Conservation (phyloP, 164 flowering plant genomes). For the Dillenia suffruticosa region DNA sequence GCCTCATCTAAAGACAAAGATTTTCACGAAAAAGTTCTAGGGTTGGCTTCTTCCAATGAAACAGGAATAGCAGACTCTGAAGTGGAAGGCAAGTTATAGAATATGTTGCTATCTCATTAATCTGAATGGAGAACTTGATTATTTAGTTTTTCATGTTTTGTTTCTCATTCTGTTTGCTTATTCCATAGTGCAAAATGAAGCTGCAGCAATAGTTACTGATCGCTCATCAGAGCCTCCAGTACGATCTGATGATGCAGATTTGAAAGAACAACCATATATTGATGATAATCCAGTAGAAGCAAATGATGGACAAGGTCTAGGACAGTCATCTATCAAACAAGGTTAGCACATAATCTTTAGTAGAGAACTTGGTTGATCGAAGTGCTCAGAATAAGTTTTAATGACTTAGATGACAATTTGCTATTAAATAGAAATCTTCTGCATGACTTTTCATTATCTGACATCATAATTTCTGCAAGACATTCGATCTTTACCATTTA, state of each 20-base stretch:
- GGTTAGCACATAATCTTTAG: constrained; percentile 20
- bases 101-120: constrained; percentile 18
- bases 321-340: constrained; percentile 11
- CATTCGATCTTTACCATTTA: too few species aligned
- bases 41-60: constrained; percentile 17
- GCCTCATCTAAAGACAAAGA: constrained; percentile 13
- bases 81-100: constrained; percentile 7
- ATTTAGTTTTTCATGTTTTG: not conserved
- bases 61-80: constrained; percentile 11
- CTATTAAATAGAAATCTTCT: too few species aligned
- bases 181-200: constrained; percentile 16
- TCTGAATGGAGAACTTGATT: not conserved
- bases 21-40: constrained; percentile 15
- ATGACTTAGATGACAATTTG: too few species aligned
- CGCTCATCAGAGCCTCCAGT: constrained; percentile 8
- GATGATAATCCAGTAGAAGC: constrained; percentile 7
- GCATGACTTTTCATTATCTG: too few species aligned
- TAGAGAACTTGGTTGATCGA: too few species aligned
- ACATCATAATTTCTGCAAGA: too few species aligned
- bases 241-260: constrained; percentile 8
- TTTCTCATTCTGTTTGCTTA: not conserved
- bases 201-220: constrained; percentile 6
- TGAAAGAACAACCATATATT: not conserved
- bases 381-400: too few species aligned
- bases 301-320: constrained; percentile 15